A percentile compares a stretch with the other conserved stretches of the same genome.
Evolutionary conservation across 306 rosid species (phyloP).

Genomic region (Lupinus albus): DNA sequence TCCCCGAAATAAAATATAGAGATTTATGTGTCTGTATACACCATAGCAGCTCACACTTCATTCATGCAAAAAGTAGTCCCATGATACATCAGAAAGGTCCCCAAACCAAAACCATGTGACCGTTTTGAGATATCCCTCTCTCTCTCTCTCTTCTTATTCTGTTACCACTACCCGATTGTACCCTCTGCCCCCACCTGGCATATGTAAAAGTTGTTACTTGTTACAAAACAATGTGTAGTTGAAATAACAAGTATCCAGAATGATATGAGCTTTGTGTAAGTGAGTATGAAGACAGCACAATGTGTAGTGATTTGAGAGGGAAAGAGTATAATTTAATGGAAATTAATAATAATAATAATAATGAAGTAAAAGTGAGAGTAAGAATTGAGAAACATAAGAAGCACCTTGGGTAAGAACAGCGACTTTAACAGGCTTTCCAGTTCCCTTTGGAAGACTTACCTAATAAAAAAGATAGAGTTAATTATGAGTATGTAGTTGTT

Average conservation of each 20-base stretch:
- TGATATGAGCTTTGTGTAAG: conserved; percentile 1
- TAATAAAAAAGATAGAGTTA: conserved; percentile 46
- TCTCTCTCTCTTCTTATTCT: too few species aligned
- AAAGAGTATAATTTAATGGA: too few species aligned
- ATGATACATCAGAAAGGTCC: not conserved
- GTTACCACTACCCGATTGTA: too few species aligned
- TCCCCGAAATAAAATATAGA: not conserved
- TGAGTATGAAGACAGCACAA: not conserved
- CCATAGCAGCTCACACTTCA: conserved; percentile 7
- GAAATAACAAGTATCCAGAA: conserved; percentile 23
- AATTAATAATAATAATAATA: too few species aligned
- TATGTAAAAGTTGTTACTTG: too few species aligned
- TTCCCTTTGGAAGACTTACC: conserved; percentile 98
- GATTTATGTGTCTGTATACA: not conserved
- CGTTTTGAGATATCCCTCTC: too few species aligned
- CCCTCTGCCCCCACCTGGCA: too few species aligned
- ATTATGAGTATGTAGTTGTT: too few species aligned
- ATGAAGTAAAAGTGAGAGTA: conserved; percentile 28
- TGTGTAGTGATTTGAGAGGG: not conserved
- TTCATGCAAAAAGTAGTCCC: conserved; percentile 6
- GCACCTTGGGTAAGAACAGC: conserved; percentile 98
- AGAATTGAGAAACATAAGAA: conserved; percentile 35
- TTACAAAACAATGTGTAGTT: too few species aligned
- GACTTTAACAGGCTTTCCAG: conserved; percentile 85
- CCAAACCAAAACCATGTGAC: too few species aligned